A percentile compares a stretch with the other conserved stretches of the same genome.
Evolutionary conservation across 2,329 filamentous ascomycete genomes (phyloP).

Genomic region (Aureobasidium sp.): DNA sequence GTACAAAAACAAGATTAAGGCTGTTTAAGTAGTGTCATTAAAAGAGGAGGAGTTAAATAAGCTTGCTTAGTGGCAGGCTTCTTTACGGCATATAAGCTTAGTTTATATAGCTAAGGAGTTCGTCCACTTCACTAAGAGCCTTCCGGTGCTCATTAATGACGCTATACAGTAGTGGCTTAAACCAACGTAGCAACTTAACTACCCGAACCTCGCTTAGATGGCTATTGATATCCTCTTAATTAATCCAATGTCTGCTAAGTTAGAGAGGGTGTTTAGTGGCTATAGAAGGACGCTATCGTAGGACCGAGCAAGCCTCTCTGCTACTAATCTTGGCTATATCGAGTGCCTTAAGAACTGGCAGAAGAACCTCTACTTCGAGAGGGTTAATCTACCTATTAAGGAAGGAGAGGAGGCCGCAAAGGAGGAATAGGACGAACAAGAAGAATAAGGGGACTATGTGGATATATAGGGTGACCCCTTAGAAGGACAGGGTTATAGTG

Average conservation of each 20-base stretch:
- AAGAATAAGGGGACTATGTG: neutral
- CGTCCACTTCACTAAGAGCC: neutral
- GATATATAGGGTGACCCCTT: neutral
- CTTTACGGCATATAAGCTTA: neutral
- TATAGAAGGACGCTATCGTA: too few species aligned
- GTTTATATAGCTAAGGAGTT: neutral
- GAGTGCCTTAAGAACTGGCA: neutral
- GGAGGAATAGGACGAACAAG: neutral
- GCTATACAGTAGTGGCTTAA: too few species aligned
- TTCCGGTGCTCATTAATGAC: neutral
- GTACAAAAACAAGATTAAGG: neutral
- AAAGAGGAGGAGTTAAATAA: neutral
- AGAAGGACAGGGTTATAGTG: neutral
- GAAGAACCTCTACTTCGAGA: neutral
- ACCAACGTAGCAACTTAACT: too few species aligned
- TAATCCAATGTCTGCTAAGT: too few species aligned
- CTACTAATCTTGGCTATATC: too few species aligned
- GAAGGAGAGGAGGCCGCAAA: neutral
- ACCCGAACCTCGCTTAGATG: too few species aligned
- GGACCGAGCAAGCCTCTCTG: too few species aligned
- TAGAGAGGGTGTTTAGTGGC: too few species aligned
- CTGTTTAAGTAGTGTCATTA: neutral
- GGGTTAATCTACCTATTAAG: neutral
- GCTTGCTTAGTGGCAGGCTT: neutral
- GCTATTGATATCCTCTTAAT: too few species aligned